phyloP scores from a whole-genome alignment of 495 filamentous ascomycete genomes.

The Terfezia claveryi region DNA sequence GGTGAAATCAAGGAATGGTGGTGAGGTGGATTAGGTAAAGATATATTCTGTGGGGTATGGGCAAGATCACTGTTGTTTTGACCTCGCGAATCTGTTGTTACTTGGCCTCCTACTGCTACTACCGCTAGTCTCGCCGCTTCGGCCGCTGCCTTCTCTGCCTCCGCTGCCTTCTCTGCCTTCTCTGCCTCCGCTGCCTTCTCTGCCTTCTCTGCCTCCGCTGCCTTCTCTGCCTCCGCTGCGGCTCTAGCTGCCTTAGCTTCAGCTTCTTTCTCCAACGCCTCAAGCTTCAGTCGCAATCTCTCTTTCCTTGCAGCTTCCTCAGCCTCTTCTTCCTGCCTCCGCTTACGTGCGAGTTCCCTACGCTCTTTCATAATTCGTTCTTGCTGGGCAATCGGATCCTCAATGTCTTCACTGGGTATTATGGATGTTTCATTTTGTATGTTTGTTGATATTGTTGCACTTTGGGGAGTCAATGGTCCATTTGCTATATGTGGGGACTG shows the following conservation, averaged over 20 bases:
- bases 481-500: background rate
- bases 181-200: constrained; percentile 7
- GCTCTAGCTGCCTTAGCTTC: constrained; percentile 30
- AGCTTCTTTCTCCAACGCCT: constrained; percentile 47
- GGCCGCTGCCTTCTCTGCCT: background rate
- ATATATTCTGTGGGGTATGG: too few species aligned
- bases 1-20: too few species aligned
- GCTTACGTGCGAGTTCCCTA: constrained; percentile 51
- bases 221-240: constrained; percentile 27
- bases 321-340: constrained; percentile 60
- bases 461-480: background rate
- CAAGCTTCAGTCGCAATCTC: constrained; percentile 64
- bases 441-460: background rate
- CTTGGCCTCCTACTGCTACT: too few species aligned
- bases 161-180: background rate
- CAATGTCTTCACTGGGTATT: constrained; percentile 15
- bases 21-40: too few species aligned
- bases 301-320: constrained; percentile 63
- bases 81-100: too few species aligned
- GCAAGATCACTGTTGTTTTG: too few species aligned
- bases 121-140: background rate
- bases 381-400: constrained; percentile 45
- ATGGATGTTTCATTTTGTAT: background rate
- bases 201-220: constrained; percentile 16
- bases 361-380: constrained; percentile 71